Evolutionary conservation across 768 basidiomycete species (phyloP).

Genomic region (Mycena metata): DNA sequence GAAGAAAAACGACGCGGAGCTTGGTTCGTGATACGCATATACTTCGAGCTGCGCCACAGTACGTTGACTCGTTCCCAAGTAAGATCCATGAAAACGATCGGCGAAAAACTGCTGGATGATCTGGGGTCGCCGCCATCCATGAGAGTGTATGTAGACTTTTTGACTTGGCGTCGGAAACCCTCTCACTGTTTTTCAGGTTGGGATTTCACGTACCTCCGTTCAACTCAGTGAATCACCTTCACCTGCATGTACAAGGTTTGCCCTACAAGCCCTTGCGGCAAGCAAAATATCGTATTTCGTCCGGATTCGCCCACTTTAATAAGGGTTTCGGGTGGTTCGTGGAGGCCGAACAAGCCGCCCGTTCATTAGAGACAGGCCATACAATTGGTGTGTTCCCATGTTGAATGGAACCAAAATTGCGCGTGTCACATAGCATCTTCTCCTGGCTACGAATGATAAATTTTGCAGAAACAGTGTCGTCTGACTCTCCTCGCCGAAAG

Average conservation of each 20-base stretch:
- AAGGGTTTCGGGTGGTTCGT: constrained; percentile 86
- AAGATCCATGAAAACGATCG: constrained; percentile 62
- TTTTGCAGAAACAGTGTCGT: constrained; percentile 7
- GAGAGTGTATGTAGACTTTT: constrained; percentile 64
- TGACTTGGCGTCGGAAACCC: background rate
- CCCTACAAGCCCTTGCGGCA: constrained; percentile 66
- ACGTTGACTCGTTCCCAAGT: constrained; percentile 44
- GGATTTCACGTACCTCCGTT: constrained; percentile 90
- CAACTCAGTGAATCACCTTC: constrained; percentile 78
- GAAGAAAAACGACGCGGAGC: constrained; percentile 55
- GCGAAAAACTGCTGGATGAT: constrained; percentile 64
- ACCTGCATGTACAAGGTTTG: constrained; percentile 79
- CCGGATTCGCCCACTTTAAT: constrained; percentile 53
- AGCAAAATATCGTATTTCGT: constrained; percentile 64
- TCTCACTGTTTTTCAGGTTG: constrained; percentile 59
- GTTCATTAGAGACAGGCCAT: constrained; percentile 68
- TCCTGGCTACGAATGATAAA: constrained; percentile 13
- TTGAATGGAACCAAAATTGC: constrained; percentile 41
- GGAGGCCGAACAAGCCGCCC: constrained; percentile 70
- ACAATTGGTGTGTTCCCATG: constrained; percentile 66
- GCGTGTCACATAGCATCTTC: background rate
- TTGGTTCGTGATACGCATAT: constrained; percentile 55
- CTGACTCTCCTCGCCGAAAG: constrained; percentile 9
- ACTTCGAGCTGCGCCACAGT: no score
- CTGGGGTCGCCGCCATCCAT: constrained; percentile 55